Base-by-base conservation (phyloP, 1,284 basidiomycete genomes). In the Agaricales sp. region DNA sequence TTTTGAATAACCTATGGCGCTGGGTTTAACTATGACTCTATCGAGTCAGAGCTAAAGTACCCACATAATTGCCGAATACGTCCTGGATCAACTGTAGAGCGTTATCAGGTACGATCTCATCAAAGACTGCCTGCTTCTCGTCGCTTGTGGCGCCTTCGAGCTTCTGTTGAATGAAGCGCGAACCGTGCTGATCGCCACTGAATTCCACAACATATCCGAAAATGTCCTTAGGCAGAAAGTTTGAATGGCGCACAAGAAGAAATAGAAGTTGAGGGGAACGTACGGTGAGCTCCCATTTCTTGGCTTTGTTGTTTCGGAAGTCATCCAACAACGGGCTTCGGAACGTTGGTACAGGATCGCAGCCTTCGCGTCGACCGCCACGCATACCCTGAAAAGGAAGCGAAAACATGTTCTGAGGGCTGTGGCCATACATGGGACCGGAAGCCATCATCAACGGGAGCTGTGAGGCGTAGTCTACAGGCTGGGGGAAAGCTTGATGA, bases 11-110 rank as follows among this genome's bases (percentile, higher is more conserved):
- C 90, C 89, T 92, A 56, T 24, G 6, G 26, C 14, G 26, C 6
- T 30, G 26, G 26, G 26, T 30, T 30, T 14, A 30, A 14, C 26
- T 14, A 30, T 30, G 26, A 30, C 26, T 6, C 14, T 14, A 30
- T 6, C 14, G 26, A 30, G 26, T 30, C 26, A 43, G 26, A 30
- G 26, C 14, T 30, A 21, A 20, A 16, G 48, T 14, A 66, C 80
- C 56, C 59, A 89, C 82, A 69, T 97, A 99, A 71, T 99, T 99
- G 51, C 95, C 95, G 63, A 97, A 99, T 39, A 98, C 92, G 61
- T 98, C 93, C 55, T 87, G 87, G 61, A 95, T 90, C 50, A 99
- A 74, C 53, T 83, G 78, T 45, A 91, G 67, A 2, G 85, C 76
- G 59, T 84, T 81, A 43, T 74, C 63, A 11, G 92, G 90, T 41